These are phyloP conservation scores for Ogataea zsoltii DNA, from an alignment of 805 yeast species.

Conservation along the genomic window DNA sequence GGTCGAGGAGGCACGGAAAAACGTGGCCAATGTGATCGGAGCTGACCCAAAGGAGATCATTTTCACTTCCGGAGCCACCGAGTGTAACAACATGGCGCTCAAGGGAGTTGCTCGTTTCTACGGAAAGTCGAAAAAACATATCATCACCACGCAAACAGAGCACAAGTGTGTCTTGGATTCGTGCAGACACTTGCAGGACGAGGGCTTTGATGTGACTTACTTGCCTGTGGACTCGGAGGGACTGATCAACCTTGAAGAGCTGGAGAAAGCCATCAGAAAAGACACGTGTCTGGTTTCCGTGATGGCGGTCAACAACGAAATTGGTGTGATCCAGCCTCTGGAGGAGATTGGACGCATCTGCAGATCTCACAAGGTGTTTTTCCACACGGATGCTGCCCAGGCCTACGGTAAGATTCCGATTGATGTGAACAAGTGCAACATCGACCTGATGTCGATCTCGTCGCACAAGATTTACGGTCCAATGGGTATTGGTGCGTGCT, in stretches of 20 bases:
- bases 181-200: slow-evolving; percentile 91
- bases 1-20: slow-evolving; percentile 81
- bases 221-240: slow-evolving; percentile 84
- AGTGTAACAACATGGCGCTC: slow-evolving; percentile 89
- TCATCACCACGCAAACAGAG: slow-evolving; percentile 95
- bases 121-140: slow-evolving; percentile 84
- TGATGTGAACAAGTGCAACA: slow-evolving; percentile 90
- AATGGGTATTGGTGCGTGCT: slow-evolving; percentile 95
- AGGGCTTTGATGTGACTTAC: slow-evolving; percentile 95
- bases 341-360: slow-evolving; percentile 92
- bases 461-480: slow-evolving; percentile 98
- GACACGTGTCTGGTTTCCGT: slow-evolving; percentile 89
- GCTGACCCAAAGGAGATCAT: slow-evolving; percentile 98
- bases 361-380: slow-evolving; percentile 83
- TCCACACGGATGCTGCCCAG: slow-evolving; percentile 98
- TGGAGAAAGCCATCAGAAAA: slow-evolving; percentile 81
- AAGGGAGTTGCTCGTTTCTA: slow-evolving; percentile 97
- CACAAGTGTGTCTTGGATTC: slow-evolving; percentile 99
- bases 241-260: slow-evolving; percentile 70
- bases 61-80: slow-evolving; percentile 98
- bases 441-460: slow-evolving; percentile 89
- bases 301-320: slow-evolving; percentile 98
- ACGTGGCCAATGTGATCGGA: slow-evolving; percentile 79
- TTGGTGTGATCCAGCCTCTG: slow-evolving; percentile 95
- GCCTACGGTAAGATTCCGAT: slow-evolving; percentile 92